A percentile compares a stretch with the other conserved stretches of the same genome.
phyloP scores from a whole-genome alignment of 1,284 basidiomycete genomes.

The Naganishia sp. region DNA sequence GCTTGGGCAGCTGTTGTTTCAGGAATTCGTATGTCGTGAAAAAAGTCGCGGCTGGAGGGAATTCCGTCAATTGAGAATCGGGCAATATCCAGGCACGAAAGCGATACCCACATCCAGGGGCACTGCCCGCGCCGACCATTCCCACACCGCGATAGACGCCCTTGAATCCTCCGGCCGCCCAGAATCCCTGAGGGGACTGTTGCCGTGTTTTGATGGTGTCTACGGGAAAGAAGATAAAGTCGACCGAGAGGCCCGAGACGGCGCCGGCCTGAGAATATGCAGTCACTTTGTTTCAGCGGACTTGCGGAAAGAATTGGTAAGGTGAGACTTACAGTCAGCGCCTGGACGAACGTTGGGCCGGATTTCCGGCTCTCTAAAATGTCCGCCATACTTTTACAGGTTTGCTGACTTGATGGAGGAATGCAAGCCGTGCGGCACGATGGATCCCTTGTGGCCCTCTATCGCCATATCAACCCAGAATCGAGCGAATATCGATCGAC shows the following conservation, averaged over 20 bases:
- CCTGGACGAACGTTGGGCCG: slow-evolving; percentile 20
- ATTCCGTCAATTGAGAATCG: not conserved
- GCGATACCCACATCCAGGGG: slow-evolving; percentile 78
- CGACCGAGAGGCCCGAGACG: slow-evolving; percentile 82
- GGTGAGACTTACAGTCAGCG: slow-evolving; percentile 5
- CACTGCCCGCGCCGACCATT: slow-evolving; percentile 91
- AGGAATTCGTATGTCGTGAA: slow-evolving; percentile 92
- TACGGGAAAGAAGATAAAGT: slow-evolving; percentile 93
- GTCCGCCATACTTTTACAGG: slow-evolving; percentile 1
- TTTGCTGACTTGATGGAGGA: too few relatives aligned
- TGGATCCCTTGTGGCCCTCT: too few relatives aligned
- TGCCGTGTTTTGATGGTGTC: slow-evolving; percentile 96
- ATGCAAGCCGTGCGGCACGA: too few relatives aligned
- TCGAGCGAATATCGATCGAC: not conserved
- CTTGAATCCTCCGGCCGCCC: slow-evolving; percentile 80
- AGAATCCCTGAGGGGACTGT: slow-evolving; percentile 85
- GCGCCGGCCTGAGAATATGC: slow-evolving; percentile 64
- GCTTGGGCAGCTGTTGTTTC: slow-evolving; percentile 67
- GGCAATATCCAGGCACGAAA: not conserved
- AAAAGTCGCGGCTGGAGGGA: slow-evolving; percentile 76
- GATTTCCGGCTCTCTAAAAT: not conserved
- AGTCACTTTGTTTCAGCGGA: not conserved
- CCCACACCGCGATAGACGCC: slow-evolving; percentile 94
- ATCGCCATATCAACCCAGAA: too few relatives aligned
- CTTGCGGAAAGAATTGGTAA: not conserved